phyloP scores from a whole-genome alignment of 2,329 filamentous ascomycete species.

The Fusarium buharicum region DNA sequence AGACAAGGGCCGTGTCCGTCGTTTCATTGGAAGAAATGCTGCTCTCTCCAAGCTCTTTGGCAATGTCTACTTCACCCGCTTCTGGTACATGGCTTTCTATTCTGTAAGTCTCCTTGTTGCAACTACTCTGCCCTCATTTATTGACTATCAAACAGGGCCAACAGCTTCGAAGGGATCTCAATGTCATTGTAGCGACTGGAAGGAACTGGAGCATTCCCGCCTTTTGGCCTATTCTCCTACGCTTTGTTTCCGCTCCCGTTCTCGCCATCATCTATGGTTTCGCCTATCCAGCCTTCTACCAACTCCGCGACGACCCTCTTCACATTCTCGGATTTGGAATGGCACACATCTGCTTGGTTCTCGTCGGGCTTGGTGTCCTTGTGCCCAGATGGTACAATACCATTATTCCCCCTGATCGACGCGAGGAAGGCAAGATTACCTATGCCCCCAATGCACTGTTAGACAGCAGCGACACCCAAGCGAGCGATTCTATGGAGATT shows the following conservation, averaged over 20 bases:
- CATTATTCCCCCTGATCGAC: conserved; percentile 60
- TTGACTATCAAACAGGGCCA: conserved; percentile 56
- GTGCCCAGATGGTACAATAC: conserved; percentile 64
- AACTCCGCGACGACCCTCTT: conserved; percentile 60
- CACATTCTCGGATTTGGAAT: conserved; percentile 62
- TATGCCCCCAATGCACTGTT: conserved; percentile 43
- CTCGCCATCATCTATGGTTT: conserved; percentile 64
- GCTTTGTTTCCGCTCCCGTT: conserved; percentile 61
- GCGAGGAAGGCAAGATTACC: conserved; percentile 55
- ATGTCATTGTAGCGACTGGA: conserved; percentile 62
- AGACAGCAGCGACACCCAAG: conserved; percentile 20
- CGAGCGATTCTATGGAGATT: conserved; percentile 32
- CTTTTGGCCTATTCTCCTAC: conserved; percentile 62
- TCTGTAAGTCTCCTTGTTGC: conserved; percentile 56
- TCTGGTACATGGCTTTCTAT: conserved; percentile 67
- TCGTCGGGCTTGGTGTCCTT: conserved; percentile 60
- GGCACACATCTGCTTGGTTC: conserved; percentile 58
- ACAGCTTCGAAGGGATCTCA: conserved; percentile 65
- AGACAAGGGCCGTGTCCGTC: conserved; percentile 49
- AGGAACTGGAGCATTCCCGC: conserved; percentile 66
- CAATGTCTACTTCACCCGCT: conserved; percentile 52
- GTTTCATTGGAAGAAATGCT: conserved; percentile 45
- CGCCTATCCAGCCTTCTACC: conserved; percentile 61
- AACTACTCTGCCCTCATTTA: neutral
- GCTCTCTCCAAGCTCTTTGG: conserved; percentile 49